Percentiles rank a stretch among this genome's conserved stretches.
Conservation (phyloP, 1,284 basidiomycete genomes). For the Cryptococcus sp. region DNA sequence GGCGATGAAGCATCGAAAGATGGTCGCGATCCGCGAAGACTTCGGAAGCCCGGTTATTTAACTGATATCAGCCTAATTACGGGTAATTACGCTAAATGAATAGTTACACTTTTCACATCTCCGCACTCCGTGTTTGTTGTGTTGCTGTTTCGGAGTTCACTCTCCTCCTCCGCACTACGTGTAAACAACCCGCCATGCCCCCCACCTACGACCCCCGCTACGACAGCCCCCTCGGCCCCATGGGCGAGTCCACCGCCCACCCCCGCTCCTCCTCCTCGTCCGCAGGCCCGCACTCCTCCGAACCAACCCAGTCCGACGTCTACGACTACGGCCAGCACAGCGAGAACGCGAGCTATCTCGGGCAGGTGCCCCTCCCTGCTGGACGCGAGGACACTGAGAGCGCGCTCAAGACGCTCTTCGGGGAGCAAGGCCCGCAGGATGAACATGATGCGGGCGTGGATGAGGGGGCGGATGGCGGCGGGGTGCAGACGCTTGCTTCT, state of each 20-base stretch:
- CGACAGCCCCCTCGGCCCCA: conserved; percentile 12
- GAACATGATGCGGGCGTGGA: neutral
- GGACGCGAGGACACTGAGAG: neutral
- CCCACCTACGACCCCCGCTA: conserved; percentile 9
- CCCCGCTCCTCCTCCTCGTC: neutral
- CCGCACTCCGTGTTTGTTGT: neutral
- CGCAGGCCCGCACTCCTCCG: neutral
- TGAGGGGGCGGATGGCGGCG: neutral
- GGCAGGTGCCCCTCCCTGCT: neutral
- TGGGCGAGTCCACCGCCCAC: neutral
- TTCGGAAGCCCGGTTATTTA: too few species aligned
- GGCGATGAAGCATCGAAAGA: too few species aligned
- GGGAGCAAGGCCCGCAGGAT: conserved; percentile 1
- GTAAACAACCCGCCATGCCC: conserved; percentile 1
- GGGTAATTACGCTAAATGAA: too few species aligned
- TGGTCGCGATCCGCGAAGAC: too few species aligned
- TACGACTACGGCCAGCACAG: neutral
- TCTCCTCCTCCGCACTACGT: neutral
- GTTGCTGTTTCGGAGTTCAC: conserved; percentile 2
- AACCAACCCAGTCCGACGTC: neutral
- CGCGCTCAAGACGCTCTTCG: conserved; percentile 15
- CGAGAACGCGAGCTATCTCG: neutral
- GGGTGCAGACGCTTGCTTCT: neutral
- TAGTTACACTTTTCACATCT: too few species aligned
- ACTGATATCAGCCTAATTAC: too few species aligned